Conservation (phyloP, 345 rosid species). For the Citrus mangshanensis region DNA sequence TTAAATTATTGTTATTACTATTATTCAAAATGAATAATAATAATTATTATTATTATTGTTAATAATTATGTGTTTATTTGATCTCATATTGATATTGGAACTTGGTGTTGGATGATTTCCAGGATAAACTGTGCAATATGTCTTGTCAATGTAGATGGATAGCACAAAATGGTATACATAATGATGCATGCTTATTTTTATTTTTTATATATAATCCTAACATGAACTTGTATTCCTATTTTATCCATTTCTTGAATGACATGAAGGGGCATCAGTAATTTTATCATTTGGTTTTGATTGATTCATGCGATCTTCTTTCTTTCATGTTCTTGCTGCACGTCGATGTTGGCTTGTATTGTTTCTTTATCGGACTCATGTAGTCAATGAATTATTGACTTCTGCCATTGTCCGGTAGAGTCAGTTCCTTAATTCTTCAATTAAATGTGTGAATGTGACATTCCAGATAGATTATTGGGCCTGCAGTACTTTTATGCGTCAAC, state of each 20-base stretch:
- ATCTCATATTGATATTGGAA: no score
- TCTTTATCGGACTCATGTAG: slow-evolving; percentile 1
- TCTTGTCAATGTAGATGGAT: background rate
- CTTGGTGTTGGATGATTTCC: slow-evolving; percentile 13
- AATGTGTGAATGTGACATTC: background rate
- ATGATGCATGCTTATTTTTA: background rate
- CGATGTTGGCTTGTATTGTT: slow-evolving; percentile 13
- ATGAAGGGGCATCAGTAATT: slow-evolving; percentile 1
- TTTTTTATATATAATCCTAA: background rate
- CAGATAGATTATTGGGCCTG: background rate
- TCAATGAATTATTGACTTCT: slow-evolving; percentile 3
- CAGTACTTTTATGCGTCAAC: background rate
- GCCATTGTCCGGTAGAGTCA: slow-evolving; percentile 15
- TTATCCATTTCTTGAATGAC: background rate
- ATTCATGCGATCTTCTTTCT: background rate
- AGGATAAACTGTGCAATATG: background rate
- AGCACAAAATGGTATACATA: background rate
- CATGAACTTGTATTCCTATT: slow-evolving; percentile 2
- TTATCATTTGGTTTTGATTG: background rate
- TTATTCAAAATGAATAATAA: no score
- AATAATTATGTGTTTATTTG: no score
- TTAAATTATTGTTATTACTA: no score
- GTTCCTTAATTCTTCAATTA: background rate
- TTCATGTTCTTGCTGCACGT: slow-evolving; percentile 3
- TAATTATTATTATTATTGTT: no score